Base-by-base conservation (phyloP, 2,329 filamentous ascomycete genomes). In the Alternaria triticimaculans region DNA sequence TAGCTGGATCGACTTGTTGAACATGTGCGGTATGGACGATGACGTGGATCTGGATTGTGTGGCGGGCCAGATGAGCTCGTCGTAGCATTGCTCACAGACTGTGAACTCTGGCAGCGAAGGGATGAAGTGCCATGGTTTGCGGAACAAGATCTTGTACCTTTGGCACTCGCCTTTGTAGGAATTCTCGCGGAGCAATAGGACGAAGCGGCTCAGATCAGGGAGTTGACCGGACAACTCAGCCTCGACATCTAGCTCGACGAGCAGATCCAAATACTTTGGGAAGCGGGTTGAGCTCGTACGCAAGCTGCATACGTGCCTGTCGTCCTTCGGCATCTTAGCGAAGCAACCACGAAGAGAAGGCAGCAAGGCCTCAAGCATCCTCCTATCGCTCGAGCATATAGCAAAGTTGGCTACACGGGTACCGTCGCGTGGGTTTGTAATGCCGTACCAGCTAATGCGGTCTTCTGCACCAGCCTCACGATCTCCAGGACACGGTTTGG, bases 11-110 rank as follows among this genome's bases (percentile, higher is more conserved):
- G 87, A 84, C 60, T 86, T 84, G 66, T 87, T 88, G 63, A 80
- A 76, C 4, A 74, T 33, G 10, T 69, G 70, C 1, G 79, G 76
- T 3, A 80, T 62, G 4, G 70, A 66, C 11, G 67, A 81, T 43
- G 85, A 80, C 4, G 85, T 82, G 28, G 85, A 82, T 5, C 86
- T 82, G 30, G 69, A 62, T 11, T 66, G 63, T 49, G 90, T 80
- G 55, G 88, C 83, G 1, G 94, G 93, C 79, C 87, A 88, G n/a
- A 97, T 88, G 1, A 93, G 87, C 21, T 93, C 89, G 15, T 92
- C 87, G 76, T 92, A 97, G 78, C 94, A 98, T 78, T 95, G 92
- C 67, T 92, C 89, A 79, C 94, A 98, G 5, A 97, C 90, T 1
- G 91, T 93, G 72, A 97, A 88, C 51, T 94, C 87, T 0, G 91